Conservation (phyloP, 352 stramenopile species). For the Globisporangium iwayamae region DNA sequence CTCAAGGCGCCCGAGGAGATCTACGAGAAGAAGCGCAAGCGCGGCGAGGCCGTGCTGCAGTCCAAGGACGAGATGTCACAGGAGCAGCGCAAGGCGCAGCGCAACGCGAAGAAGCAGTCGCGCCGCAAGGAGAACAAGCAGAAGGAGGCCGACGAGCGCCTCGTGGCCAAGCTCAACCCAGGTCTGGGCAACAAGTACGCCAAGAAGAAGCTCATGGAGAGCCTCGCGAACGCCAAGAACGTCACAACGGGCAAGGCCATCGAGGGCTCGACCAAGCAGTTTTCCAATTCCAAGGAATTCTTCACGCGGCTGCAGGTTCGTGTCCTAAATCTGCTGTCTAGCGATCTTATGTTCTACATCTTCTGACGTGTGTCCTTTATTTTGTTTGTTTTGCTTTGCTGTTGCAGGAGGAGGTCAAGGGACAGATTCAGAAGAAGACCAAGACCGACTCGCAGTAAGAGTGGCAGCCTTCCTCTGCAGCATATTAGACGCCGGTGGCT, state of each 20-base stretch:
- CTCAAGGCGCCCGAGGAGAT: conserved; percentile 80
- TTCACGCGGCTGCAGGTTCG: conserved; percentile 71
- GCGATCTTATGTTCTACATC: neutral
- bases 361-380: neutral
- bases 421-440: conserved; percentile 3
- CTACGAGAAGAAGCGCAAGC: conserved; percentile 87
- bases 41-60: conserved; percentile 72
- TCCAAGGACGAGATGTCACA: conserved; percentile 87
- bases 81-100: conserved; percentile 79
- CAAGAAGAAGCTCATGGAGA: conserved; percentile 90
- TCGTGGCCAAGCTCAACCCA: conserved; percentile 93
- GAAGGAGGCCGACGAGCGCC: conserved; percentile 87
- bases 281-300: conserved; percentile 88
- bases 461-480: neutral
- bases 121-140: conserved; percentile 89
- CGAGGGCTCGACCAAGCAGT: conserved; percentile 78
- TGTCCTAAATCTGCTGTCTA: neutral
- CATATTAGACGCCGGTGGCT: neutral
- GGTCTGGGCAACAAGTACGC: conserved; percentile 95
- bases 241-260: conserved; percentile 82
- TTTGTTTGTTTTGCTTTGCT: neutral
- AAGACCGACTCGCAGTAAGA: neutral
- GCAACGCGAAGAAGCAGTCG: conserved; percentile 89
- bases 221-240: conserved; percentile 73
- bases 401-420: conserved; percentile 1